phyloP scores from a whole-genome alignment of 2,329 filamentous ascomycete genomes.

The Scedosporium dehoogii region DNA sequence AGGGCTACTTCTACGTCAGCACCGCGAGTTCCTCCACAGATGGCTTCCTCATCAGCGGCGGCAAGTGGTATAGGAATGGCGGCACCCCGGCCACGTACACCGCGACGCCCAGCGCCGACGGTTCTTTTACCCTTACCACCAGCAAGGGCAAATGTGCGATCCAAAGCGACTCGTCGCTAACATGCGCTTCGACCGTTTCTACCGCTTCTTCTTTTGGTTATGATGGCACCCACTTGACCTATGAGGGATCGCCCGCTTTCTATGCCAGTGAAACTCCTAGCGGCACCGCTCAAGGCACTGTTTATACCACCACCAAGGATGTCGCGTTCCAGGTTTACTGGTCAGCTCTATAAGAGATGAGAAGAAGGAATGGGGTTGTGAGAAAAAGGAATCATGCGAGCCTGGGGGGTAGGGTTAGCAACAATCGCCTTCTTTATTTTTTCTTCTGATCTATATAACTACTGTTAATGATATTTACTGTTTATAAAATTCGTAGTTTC shows the following conservation, averaged over 20 bases:
- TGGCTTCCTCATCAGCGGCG: conserved; percentile 16
- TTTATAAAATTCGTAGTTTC: no score
- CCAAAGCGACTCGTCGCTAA: conserved; percentile 10
- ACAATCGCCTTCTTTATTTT: no score
- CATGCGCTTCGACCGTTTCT: conserved; percentile 11
- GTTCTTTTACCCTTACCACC: conserved; percentile 13
- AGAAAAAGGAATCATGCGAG: no score
- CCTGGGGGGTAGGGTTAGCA: no score
- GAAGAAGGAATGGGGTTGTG: no score
- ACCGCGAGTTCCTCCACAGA: conserved; percentile 6
- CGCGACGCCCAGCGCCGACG: conserved; percentile 13
- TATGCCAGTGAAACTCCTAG: conserved; percentile 14
- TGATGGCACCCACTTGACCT: conserved; percentile 17
- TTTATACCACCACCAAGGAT: conserved; percentile 13
- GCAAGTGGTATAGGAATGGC: conserved; percentile 17
- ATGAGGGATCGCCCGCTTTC: conserved; percentile 11
- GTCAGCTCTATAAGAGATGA: conserved; percentile 7
- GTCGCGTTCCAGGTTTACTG: conserved; percentile 15
- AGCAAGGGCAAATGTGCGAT: conserved; percentile 17
- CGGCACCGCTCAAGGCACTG: conserved; percentile 13
- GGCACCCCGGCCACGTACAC: conserved; percentile 18
- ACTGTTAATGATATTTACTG: no score
- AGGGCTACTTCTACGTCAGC: conserved; percentile 10
- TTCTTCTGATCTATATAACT: no score
- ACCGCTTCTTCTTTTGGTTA: conserved; percentile 14